phyloP scores from a whole-genome alignment of 768 basidiomycete species.

The Fistulinella prunicolor region DNA sequence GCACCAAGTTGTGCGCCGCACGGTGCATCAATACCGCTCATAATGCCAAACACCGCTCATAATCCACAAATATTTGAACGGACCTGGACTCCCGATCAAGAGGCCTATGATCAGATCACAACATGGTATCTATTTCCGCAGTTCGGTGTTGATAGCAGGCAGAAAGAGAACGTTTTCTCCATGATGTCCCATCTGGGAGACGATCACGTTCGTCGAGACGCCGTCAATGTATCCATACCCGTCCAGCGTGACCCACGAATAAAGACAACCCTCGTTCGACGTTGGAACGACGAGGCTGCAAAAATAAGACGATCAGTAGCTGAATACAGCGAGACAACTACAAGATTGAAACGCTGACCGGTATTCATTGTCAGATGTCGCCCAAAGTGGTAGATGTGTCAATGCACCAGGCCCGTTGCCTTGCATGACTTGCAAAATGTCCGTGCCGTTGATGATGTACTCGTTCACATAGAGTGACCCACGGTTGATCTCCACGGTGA shows the following conservation, averaged over 20 bases:
- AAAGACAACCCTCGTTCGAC: slow-evolving; percentile 19
- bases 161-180: slow-evolving; percentile 11
- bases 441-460: slow-evolving; percentile 33
- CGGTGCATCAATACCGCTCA: no score
- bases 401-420: slow-evolving; percentile 1
- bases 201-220: slow-evolving; percentile 19
- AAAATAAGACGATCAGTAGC: no score
- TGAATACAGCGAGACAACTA: no score
- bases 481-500: slow-evolving; percentile 30
- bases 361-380: slow-evolving; percentile 40
- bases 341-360: no score
- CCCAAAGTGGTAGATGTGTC: slow-evolving; percentile 31
- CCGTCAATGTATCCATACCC: slow-evolving; percentile 26
- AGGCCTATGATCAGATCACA: neutral
- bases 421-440: slow-evolving; percentile 38
- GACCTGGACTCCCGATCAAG: no score
- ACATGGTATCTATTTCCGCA: slow-evolving; percentile 7
- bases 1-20: no score
- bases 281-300: slow-evolving; percentile 15
- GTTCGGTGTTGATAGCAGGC: slow-evolving; percentile 9
- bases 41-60: no score
- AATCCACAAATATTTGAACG: no score
- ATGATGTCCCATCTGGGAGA: neutral
- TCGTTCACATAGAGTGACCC: slow-evolving; percentile 33
- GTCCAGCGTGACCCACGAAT: slow-evolving; percentile 20